Evolutionary conservation across 306 rosid species (phyloP), one percentile per base, ranked within the genome.

Genomic region (Morella rubra): DNA sequence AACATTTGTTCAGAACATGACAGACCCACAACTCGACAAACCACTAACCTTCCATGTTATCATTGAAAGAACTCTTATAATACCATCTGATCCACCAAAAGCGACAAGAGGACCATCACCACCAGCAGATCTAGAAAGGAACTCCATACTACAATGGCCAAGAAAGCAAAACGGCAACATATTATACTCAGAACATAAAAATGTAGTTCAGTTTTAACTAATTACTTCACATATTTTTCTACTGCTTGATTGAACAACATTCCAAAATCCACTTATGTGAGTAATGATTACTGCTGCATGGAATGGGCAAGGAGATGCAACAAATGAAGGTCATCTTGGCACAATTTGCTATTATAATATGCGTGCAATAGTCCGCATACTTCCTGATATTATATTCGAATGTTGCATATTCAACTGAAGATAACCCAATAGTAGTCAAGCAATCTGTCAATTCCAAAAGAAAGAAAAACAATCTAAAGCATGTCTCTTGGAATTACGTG

Each of bases 71-170:
- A 95, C 99, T 85, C 97, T 86, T 73, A 95, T 92, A 84, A 92
- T 92, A 73, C 99, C 99, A 83, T 95, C 99, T 52, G 97, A 88
- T 82, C 96, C 97, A 76, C 99, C 99, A 87, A 95, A 95, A 81
- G 97, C 99, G 73, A 95, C 99, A 77, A 95, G 97, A 76, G 99
- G 97, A 74, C 87, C 97, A 74, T 95, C 99, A 73, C 87, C 92
- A 76, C 86, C 87, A 10, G 91, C 84, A 42, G 93, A 79, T 90
- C 92, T 91, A 78, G 92, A 89, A 81, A 95, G 97, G 85, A 95
- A 95, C 90, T 95, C 97, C 99, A 95, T 90, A 83, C 99, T 95
- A 83, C 86, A 89, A 87, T 73, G 83, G 83, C 60, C 82, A 72
- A 45, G 45, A 70, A 76, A 64, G 50, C 14, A 65, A 82, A 67